A percentile compares a stretch with the other conserved stretches of the same genome.
These are phyloP conservation scores for Elasticomyces elasticus DNA, from an alignment of 495 filamentous ascomycete genomes.

Conservation along the genomic window DNA sequence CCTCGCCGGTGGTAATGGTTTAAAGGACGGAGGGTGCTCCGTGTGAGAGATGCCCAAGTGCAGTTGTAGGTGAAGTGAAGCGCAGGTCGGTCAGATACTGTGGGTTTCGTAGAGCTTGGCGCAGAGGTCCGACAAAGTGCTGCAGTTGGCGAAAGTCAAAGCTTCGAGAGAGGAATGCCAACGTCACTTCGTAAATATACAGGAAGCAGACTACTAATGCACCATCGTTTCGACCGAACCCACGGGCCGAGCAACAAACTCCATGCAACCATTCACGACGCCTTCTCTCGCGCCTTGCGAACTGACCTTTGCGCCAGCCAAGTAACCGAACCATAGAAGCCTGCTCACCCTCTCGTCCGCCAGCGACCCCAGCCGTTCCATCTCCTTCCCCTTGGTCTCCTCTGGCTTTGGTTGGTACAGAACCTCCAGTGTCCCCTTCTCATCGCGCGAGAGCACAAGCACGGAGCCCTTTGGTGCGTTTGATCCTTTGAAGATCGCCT, in stretches of 20 bases:
- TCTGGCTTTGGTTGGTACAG: slow-evolving; percentile 49
- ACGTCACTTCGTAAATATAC: slow-evolving; percentile 1
- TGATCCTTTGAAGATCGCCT: slow-evolving; percentile 61
- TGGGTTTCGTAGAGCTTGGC: background rate
- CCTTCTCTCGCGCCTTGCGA: slow-evolving; percentile 71
- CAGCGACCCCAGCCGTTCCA: slow-evolving; percentile 53
- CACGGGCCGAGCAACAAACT: slow-evolving; percentile 77
- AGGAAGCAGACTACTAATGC: background rate
- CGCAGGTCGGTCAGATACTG: background rate
- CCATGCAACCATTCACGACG: slow-evolving; percentile 79
- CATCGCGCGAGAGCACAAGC: slow-evolving; percentile 60
- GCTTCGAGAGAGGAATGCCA: background rate
- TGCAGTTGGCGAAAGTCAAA: background rate
- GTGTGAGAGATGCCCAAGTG: background rate
- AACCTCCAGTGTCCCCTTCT: slow-evolving; percentile 53
- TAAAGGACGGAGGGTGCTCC: background rate
- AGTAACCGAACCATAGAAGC: slow-evolving; percentile 79
- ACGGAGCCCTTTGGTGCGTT: slow-evolving; percentile 65
- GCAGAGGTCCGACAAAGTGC: background rate
- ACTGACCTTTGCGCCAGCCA: slow-evolving; percentile 77
- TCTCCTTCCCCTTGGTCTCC: slow-evolving; percentile 30
- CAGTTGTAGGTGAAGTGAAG: background rate
- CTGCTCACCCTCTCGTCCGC: slow-evolving; percentile 69
- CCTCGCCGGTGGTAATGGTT: background rate
- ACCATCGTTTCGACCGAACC: slow-evolving; percentile 76